phyloP scores from a whole-genome alignment of 192 early-diverging fungal genomes.

The Kappamyces sp. region DNA sequence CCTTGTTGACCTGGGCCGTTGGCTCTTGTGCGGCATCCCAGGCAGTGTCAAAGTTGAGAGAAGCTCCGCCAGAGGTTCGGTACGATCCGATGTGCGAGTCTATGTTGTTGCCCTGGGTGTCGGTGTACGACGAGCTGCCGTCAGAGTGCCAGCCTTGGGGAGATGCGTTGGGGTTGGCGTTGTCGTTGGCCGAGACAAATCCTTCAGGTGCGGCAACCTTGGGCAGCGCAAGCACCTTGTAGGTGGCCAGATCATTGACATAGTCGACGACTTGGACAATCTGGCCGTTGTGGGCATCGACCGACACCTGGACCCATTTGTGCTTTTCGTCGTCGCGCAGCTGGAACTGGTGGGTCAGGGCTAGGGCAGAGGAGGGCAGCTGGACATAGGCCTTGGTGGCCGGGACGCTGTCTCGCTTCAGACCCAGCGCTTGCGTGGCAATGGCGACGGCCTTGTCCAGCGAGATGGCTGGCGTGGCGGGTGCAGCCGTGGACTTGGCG shows the following conservation, averaged over 20 bases:
- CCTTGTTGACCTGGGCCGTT: constrained; percentile 10
- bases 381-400: background rate
- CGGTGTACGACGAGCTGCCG: background rate
- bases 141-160: constrained; percentile 9
- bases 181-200: background rate
- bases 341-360: background rate
- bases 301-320: background rate
- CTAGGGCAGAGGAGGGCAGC: background rate
- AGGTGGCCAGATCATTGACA: background rate
- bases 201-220: background rate
- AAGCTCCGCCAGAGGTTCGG: background rate
- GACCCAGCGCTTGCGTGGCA: background rate
- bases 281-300: background rate
- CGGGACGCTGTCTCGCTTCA: background rate
- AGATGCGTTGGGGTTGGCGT: background rate
- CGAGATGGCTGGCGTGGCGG: background rate
- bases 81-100: background rate
- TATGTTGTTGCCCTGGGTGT: constrained; percentile 5
- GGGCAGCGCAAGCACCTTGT: background rate
- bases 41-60: background rate
- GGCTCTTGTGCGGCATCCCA: constrained; percentile 13
- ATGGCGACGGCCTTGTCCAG: background rate
- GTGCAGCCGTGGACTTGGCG: background rate
- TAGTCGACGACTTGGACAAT: background rate
- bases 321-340: background rate